These are phyloP conservation scores for Dactylellina drechsleri DNA, from an alignment of 2,329 filamentous ascomycete genomes.

Conservation along the genomic window DNA sequence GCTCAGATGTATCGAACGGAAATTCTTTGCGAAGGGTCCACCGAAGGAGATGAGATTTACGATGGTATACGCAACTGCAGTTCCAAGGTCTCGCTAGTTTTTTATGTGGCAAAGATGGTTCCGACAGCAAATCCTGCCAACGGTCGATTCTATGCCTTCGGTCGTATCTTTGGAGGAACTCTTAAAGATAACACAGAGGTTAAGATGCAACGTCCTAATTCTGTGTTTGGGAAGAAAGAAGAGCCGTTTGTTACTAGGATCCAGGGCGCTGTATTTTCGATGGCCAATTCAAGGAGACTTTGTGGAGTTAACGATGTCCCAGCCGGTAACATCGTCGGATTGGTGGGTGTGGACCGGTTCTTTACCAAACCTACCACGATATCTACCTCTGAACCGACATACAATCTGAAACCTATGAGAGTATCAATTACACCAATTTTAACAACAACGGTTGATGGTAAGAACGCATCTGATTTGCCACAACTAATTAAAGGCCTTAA, in stretches of 20 bases:
- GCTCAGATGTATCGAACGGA: slow-evolving; percentile 98
- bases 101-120: slow-evolving; percentile 99
- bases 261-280: slow-evolving; percentile 99
- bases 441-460: slow-evolving; percentile 97
- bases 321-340: slow-evolving; percentile 98
- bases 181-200: slow-evolving; percentile 98
- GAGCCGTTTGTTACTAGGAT: slow-evolving; percentile 99
- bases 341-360: slow-evolving; percentile 99
- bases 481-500: slow-evolving; percentile 99
- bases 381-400: slow-evolving; percentile 93
- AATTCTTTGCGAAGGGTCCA: slow-evolving; percentile 97
- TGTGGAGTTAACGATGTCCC: slow-evolving; percentile 99
- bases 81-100: slow-evolving; percentile 96
- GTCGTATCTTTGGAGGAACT: slow-evolving; percentile 99
- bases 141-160: slow-evolving; percentile 99
- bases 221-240: slow-evolving; percentile 96
- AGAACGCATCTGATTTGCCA: slow-evolving; percentile 99
- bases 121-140: slow-evolving; percentile 86
- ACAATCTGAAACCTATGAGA: slow-evolving; percentile 99
- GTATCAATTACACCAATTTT: slow-evolving; percentile 99
- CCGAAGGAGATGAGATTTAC: slow-evolving; percentile 82
- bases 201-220: slow-evolving; percentile 99
- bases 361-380: slow-evolving; percentile 99
- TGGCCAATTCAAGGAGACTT: slow-evolving; percentile 92
- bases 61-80: slow-evolving; percentile 99